Evolutionary conservation across 176 grass and related monocot species (phyloP).

Genomic region (Carex kokanica): DNA sequence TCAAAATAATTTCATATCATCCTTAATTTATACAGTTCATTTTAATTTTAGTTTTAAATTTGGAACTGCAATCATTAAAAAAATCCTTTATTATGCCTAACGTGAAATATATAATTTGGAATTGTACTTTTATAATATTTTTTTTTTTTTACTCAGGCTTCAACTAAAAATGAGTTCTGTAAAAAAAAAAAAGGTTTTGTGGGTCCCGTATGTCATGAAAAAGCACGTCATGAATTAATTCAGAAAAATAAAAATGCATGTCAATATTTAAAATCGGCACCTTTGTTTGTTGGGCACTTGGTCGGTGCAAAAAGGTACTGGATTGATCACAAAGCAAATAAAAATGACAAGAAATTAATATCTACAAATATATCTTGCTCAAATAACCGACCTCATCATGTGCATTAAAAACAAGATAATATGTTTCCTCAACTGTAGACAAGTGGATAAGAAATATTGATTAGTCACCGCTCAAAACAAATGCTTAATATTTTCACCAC

Average conservation of each 20-base stretch:
- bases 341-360: neutral
- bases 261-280: neutral
- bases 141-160: neutral
- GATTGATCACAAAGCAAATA: neutral
- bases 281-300: slow-evolving; percentile 13
- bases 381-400: neutral
- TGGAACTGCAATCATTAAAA: too few relatives aligned
- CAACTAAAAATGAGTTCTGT: neutral
- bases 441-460: too few relatives aligned
- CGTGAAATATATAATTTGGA: too few relatives aligned
- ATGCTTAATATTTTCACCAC: neutral
- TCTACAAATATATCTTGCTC: neutral
- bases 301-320: neutral
- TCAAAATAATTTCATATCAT: too few relatives aligned
- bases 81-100: too few relatives aligned
- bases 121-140: too few relatives aligned
- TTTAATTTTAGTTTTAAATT: too few relatives aligned
- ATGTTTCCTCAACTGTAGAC: too few relatives aligned
- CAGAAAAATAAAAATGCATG: neutral
- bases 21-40: too few relatives aligned
- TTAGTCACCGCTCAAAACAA: neutral
- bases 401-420: neutral
- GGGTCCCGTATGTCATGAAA: neutral
- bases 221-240: neutral
- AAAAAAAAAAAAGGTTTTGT: neutral